These are phyloP conservation scores for Aspergillus ochraceoroseus DNA, from an alignment of 2,329 filamentous ascomycete species.

Conservation along the genomic window DNA sequence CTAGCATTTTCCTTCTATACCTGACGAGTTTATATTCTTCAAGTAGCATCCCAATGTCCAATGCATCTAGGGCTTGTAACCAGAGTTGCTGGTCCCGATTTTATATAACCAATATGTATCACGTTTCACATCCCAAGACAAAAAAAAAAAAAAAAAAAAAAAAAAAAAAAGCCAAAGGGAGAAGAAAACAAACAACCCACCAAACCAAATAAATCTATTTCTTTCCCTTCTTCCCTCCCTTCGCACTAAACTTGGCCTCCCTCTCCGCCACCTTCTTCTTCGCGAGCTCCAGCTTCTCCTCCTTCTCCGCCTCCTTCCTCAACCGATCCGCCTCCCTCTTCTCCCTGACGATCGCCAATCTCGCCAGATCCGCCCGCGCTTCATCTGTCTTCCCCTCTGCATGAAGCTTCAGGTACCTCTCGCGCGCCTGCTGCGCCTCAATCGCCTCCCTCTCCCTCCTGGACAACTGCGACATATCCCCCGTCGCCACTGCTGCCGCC, in stretches of 20 bases:
- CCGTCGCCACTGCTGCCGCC: constrained; percentile 51
- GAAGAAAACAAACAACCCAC: no score
- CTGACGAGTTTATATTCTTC: no score
- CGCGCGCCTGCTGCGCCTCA: constrained; percentile 81
- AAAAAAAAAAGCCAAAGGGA: no score
- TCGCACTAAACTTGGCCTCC: constrained; percentile 42
- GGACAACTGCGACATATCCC: constrained; percentile 53
- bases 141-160: no score
- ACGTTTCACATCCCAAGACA: no score
- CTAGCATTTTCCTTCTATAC: background rate
- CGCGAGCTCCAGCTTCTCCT: constrained; percentile 43
- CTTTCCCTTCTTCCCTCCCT: constrained; percentile 31
- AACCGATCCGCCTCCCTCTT: constrained; percentile 78
- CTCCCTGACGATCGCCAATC: constrained; percentile 75
- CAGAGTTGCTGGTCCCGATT: no score
- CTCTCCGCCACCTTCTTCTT: constrained; percentile 37
- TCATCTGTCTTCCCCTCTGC: constrained; percentile 95
- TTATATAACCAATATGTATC: no score
- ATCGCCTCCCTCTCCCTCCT: constrained; percentile 70
- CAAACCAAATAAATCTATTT: constrained; percentile 11
- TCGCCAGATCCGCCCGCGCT: constrained; percentile 80
- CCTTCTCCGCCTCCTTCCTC: constrained; percentile 71
- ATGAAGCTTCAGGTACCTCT: constrained; percentile 86
- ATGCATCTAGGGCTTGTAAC: no score
- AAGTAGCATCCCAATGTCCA: no score